These are phyloP conservation scores for Pyrenophora teres DNA, from an alignment of 2,329 filamentous ascomycete species.

Conservation along the genomic window DNA sequence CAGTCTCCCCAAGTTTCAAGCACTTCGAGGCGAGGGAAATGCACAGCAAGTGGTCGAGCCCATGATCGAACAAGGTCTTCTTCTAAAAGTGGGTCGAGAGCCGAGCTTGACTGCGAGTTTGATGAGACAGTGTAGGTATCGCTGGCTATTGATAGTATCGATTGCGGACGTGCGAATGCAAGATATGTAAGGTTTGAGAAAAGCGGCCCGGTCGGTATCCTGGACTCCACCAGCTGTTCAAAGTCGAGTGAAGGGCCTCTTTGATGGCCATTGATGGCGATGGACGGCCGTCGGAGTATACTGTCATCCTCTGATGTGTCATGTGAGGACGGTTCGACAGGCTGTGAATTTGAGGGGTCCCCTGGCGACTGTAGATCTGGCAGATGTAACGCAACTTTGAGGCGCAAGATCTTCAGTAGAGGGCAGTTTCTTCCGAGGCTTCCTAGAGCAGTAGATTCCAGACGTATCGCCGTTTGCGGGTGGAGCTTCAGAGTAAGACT, in stretches of 20 bases:
- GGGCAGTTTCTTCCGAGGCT: slow-evolving; percentile 35
- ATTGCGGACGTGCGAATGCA: slow-evolving; percentile 37
- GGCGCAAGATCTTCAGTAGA: slow-evolving; percentile 32
- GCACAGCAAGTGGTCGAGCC: slow-evolving; percentile 31
- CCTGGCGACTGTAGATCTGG: slow-evolving; percentile 10
- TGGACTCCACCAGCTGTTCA: background rate
- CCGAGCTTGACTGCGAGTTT: slow-evolving; percentile 10
- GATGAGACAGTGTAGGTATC: slow-evolving; percentile 22
- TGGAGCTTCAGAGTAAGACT: slow-evolving; percentile 36
- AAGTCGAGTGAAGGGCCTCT: background rate
- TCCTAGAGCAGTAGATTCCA: slow-evolving; percentile 33
- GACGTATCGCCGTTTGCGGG: slow-evolving; percentile 27
- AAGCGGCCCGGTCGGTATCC: slow-evolving; percentile 13
- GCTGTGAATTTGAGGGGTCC: background rate
- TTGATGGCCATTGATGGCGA: slow-evolving; percentile 3
- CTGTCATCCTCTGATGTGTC: background rate
- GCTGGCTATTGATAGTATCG: slow-evolving; percentile 25
- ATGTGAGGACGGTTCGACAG: background rate
- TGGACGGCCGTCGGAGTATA: slow-evolving; percentile 2
- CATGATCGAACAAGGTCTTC: slow-evolving; percentile 35
- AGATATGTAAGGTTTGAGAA: slow-evolving; percentile 36
- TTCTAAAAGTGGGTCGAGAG: slow-evolving; percentile 28
- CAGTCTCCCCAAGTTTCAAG: slow-evolving; percentile 44
- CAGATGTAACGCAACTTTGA: slow-evolving; percentile 34
- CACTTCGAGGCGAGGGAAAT: slow-evolving; percentile 39